Conservation (phyloP, 1,284 basidiomycete species). For the Phellopilus nigrolimitatus region DNA sequence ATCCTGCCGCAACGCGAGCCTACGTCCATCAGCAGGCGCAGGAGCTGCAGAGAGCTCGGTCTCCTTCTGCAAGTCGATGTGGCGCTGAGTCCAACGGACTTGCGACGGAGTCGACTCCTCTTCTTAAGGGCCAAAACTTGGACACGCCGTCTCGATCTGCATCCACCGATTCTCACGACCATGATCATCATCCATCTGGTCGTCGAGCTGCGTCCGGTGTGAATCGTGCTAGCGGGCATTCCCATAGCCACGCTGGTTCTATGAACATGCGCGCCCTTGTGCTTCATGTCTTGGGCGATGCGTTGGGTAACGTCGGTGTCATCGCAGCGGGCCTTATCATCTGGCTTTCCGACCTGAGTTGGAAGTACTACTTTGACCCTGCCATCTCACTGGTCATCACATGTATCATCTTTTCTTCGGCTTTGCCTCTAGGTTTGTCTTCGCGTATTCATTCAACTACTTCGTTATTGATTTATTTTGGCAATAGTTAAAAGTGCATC, state of each 20-base stretch:
- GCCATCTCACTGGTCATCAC: constrained; percentile 94
- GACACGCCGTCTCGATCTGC: constrained; percentile 26
- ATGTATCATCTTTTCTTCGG: constrained; percentile 93
- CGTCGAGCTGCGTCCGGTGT: background rate
- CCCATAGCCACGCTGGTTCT: constrained; percentile 55
- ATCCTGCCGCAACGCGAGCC: constrained; percentile 86
- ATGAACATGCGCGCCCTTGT: constrained; percentile 99
- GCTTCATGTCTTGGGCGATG: constrained; percentile 94
- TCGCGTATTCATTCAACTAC: constrained; percentile 17
- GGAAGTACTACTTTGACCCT: constrained; percentile 92
- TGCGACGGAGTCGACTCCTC: constrained; percentile 11
- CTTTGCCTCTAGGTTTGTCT: constrained; percentile 81
- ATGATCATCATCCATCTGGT: background rate
- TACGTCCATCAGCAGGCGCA: constrained; percentile 85
- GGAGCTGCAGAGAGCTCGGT: constrained; percentile 62
- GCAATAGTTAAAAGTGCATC: constrained; percentile 89
- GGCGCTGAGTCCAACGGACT: background rate
- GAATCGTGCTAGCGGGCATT: constrained; percentile 42
- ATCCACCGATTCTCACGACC: background rate
- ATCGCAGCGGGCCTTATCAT: constrained; percentile 93
- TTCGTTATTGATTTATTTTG: constrained; percentile 19
- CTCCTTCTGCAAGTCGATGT: constrained; percentile 38
- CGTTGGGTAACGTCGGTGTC: constrained; percentile 96
- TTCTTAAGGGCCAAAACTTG: constrained; percentile 3
- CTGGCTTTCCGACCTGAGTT: constrained; percentile 75